Base-by-base conservation (phyloP, 805 yeast genomes). In the Candida tammaniensis region DNA sequence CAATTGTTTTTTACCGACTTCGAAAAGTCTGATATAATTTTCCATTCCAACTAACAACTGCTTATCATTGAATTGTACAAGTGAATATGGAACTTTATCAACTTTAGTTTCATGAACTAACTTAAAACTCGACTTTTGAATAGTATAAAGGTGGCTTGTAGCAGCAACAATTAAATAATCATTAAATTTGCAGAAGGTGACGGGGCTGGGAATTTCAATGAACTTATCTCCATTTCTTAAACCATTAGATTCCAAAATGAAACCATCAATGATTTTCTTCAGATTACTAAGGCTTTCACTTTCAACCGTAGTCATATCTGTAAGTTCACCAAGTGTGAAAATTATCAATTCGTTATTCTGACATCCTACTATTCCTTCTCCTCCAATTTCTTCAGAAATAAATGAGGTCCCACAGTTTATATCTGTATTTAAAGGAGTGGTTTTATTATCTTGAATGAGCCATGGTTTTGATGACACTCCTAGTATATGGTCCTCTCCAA, bases 1-100 rank as follows among this genome's bases (percentile, higher is more conserved):
- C 24, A 91, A 62, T 51, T 89, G 97, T 44, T 82, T 84, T 47
- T 70, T 68, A 2, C 98, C 98, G 18, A 87, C 43, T 17, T 80
- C 89, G 51, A 73, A 88, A 7, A 85, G 44, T 22, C 84, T 59
- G 30, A 91, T 46, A 31, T 58, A 55, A 27, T 70, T 64, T 1
- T 69, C 72, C 31, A 76, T 46, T 0, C 86, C 89, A 1, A 74
- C 81, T 1, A 88, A 54, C 1, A 88, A 52, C 12, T 34, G 37
- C 40, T 68, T 69, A 0, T 80, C 85, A 11, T 59, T 46, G 53
- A 86, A 86, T 8, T 64, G 58, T 1, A 55, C 44, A 53, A 89
- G 46, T 0, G 83, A 65, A 18, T 66, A 42, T 0, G 78, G 75
- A 2, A 64, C 59, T 5, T 49, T 60, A 4, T 74, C 78, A 0